Conservation (phyloP, 192 early-diverging fungal species). For the Entomortierella chlamydospora region DNA sequence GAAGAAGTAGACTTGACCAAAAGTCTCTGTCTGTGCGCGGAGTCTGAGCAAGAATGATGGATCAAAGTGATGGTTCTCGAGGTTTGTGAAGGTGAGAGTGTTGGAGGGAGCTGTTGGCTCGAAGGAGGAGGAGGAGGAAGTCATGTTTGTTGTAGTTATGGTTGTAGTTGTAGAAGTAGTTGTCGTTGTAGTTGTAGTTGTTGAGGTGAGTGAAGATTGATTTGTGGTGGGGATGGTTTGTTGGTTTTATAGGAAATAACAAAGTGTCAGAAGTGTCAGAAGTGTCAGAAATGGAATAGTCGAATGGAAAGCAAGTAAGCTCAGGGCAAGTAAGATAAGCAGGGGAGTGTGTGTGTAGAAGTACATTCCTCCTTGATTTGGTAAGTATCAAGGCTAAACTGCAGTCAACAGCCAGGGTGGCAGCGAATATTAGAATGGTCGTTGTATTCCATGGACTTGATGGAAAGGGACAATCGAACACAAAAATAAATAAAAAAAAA, state of each 20-base stretch:
- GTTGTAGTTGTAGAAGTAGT: background rate
- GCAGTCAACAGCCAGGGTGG: too few species aligned
- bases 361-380: too few species aligned
- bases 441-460: too few species aligned
- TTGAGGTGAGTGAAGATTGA: background rate
- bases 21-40: constrained; percentile 48
- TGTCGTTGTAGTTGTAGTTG: background rate
- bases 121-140: background rate
- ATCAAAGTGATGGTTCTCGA: constrained; percentile 55
- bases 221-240: too few species aligned
- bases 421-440: too few species aligned
- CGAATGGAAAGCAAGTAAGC: background rate
- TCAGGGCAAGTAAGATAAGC: background rate
- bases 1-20: constrained; percentile 62
- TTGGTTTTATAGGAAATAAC: too few species aligned
- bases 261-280: too few species aligned
- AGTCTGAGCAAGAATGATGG: constrained; percentile 44
- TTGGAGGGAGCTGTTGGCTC: constrained; percentile 59
- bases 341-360: too few species aligned
- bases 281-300: too few species aligned
- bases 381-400: too few species aligned
- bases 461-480: too few species aligned
- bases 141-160: background rate
- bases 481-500: too few species aligned
- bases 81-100: constrained; percentile 63